Conservation (phyloP, 108 stramenopile genomes). For the Halocafeteria seosinensis region DNA sequence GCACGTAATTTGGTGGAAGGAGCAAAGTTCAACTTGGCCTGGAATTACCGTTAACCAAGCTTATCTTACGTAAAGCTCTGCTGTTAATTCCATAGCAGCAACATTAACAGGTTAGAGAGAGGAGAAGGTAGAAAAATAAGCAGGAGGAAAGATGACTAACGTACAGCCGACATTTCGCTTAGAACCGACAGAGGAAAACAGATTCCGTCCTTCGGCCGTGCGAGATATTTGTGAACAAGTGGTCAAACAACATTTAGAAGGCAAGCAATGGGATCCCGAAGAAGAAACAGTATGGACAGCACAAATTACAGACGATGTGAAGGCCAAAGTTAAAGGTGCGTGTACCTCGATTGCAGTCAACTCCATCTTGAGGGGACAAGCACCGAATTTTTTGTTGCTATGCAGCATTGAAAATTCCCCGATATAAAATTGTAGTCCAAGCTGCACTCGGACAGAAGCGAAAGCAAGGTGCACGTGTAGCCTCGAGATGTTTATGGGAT, state of each 20-base stretch:
- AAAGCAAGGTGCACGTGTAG: conserved; percentile 29
- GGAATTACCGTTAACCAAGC: too few species aligned
- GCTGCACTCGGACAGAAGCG: conserved; percentile 26
- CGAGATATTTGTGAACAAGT: background rate
- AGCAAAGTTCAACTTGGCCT: too few species aligned
- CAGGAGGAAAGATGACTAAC: too few species aligned
- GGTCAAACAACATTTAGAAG: background rate
- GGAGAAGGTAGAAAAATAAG: too few species aligned
- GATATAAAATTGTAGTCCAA: conserved; percentile 30
- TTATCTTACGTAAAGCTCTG: too few species aligned
- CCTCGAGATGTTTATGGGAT: conserved; percentile 29
- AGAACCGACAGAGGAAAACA: too few species aligned
- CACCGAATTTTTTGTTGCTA: background rate
- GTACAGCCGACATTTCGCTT: too few species aligned
- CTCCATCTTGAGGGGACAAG: background rate
- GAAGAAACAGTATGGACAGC: background rate
- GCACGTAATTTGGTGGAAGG: too few species aligned
- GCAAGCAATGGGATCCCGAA: background rate
- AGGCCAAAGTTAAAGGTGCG: background rate
- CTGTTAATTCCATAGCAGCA: too few species aligned
- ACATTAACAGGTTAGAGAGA: too few species aligned
- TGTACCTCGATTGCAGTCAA: background rate
- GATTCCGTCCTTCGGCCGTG: too few species aligned
- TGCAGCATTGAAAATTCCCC: background rate
- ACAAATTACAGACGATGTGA: background rate